These are phyloP conservation scores for Pezizomycotina sp. DNA, from an alignment of 2,329 filamentous ascomycete species.

Conservation along the genomic window DNA sequence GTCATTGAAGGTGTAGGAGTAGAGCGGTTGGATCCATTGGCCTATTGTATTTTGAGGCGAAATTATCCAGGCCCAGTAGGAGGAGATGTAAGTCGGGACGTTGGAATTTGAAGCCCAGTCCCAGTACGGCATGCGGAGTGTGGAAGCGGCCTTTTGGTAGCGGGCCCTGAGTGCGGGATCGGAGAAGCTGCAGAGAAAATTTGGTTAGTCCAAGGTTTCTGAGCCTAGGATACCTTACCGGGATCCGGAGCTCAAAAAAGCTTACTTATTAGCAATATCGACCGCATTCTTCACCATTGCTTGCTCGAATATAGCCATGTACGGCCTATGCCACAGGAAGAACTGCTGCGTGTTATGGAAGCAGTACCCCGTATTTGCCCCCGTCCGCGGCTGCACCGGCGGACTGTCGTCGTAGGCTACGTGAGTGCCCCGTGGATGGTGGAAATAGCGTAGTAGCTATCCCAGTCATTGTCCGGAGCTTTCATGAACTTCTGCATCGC, in stretches of 20 bases:
- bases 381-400: too few species aligned
- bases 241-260: too few species aligned
- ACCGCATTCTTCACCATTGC: slow-evolving; percentile 30
- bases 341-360: slow-evolving; percentile 34
- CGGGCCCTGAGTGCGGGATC: slow-evolving; percentile 31
- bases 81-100: slow-evolving; percentile 19
- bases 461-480: slow-evolving; percentile 17
- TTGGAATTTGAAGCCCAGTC: slow-evolving; percentile 35
- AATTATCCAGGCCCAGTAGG: slow-evolving; percentile 27
- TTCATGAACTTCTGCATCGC: slow-evolving; percentile 19
- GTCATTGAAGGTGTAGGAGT: slow-evolving; percentile 40
- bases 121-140: slow-evolving; percentile 35
- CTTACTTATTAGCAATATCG: slow-evolving; percentile 28
- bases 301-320: slow-evolving; percentile 41
- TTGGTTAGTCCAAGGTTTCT: too few species aligned
- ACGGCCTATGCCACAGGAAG: slow-evolving; percentile 69
- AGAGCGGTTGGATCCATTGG: slow-evolving; percentile 40
- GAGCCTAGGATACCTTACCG: too few species aligned
- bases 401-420: too few species aligned
- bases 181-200: slow-evolving; percentile 28
- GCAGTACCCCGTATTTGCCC: slow-evolving; percentile 13
- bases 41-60: slow-evolving; percentile 17
- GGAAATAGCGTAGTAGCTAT: slow-evolving; percentile 20
- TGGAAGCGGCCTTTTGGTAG: slow-evolving; percentile 33
- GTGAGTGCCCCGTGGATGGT: slow-evolving; percentile 22